Evolutionary conservation across 345 rosid species (phyloP), one percentile per base, ranked within the genome.

Genomic region (Ceriops zippeliana): DNA sequence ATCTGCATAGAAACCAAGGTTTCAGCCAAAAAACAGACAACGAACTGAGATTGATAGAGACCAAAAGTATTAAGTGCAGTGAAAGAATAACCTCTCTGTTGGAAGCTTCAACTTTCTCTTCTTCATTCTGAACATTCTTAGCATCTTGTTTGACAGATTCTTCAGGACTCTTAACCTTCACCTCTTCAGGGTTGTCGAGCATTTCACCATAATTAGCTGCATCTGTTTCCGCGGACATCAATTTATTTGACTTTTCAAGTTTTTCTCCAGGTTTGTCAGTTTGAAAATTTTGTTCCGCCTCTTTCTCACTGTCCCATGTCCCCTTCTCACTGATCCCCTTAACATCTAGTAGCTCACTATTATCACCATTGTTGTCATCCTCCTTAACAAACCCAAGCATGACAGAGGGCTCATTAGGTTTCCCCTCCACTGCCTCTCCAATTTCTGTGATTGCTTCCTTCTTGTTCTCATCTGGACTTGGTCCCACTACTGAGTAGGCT

Each of bases 401-500:
- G 37, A n/a, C 58, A 38, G 76, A 54, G 68, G 63, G 62, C 37
- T 2, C 32, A 26, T 58, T 34, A 38, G 46, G 67, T 64, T 68
- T 57, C 21, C 24, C 65, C 21, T 57, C 37, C 17, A 28, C 38
- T 47, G 37, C 54, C 4, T 61, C 62, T 5, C 19, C 17, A 52
- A 66, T 52, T 49, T 73, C 69, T 24, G 60, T 22, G 26, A 3
- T 65, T 57, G 68, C 61, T 52, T 66, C 63, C 34, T 57, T 67
- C 51, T 42, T 47, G 6, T 57, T 75, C 66, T 71, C 57, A 31
- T 58, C 77, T 54, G 56, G 32, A 68, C 58, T 62, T 70, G 66
- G 64, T 67, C 69, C 72, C 31, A 49, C 31, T 4, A 64, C 62
- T 24, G 66, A 37, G 69, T 63, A 58, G 6, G 49, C 53, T 15